Percentiles rank a stretch among this genome's conserved stretches.
These are phyloP conservation scores for Venturia carpophila DNA, from an alignment of 2,329 filamentous ascomycete genomes.

Conservation along the genomic window DNA sequence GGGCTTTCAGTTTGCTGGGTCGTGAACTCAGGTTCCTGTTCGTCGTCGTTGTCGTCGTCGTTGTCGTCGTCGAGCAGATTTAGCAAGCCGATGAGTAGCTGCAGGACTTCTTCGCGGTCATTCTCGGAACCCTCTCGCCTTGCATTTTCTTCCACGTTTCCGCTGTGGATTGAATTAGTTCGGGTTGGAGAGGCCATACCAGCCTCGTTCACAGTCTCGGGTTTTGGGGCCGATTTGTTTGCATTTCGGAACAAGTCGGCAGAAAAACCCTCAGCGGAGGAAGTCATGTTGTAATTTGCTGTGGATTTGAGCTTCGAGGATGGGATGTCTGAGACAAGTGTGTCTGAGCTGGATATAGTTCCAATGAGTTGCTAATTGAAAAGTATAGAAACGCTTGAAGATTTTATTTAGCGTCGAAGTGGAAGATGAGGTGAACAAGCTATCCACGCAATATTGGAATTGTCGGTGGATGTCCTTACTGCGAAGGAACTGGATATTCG, in stretches of 20 bases:
- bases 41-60: not conserved
- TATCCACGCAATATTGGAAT: not conserved
- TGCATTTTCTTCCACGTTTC: not conserved
- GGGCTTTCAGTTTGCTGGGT: not conserved
- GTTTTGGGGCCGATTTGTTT: too few relatives aligned
- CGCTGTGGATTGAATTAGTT: not conserved
- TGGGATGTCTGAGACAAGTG: not conserved
- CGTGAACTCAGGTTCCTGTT: not conserved
- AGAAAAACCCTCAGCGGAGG: slow-evolving; percentile 28
- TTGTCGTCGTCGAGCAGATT: not conserved
- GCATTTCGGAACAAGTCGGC: not conserved
- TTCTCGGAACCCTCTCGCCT: not conserved
- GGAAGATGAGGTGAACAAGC: not conserved
- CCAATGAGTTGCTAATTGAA: too few relatives aligned
- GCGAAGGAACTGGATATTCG: not conserved
- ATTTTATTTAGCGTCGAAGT: too few relatives aligned
- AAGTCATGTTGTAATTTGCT: not conserved
- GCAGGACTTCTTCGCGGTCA: not conserved
- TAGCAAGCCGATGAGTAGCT: not conserved
- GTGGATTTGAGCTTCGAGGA: not conserved
- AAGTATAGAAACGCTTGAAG: not conserved
- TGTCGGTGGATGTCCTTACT: not conserved
- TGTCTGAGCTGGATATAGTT: too few relatives aligned
- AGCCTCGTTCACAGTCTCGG: not conserved
- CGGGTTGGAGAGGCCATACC: not conserved